These are phyloP conservation scores for Medicago truncatula DNA, from an alignment of 306 rosid genomes.

Conservation along the genomic window DNA sequence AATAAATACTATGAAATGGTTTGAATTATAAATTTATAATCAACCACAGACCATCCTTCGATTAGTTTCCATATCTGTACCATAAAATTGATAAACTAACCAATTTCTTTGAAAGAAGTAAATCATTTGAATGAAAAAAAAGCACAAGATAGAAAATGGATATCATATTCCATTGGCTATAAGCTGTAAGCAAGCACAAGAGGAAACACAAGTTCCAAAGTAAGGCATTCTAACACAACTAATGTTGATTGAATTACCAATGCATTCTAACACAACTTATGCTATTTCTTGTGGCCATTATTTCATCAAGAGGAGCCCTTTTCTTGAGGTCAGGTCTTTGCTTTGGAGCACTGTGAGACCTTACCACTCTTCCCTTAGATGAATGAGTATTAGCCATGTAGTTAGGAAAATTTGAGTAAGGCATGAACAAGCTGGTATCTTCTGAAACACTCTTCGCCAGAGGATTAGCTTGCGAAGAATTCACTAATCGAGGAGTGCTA, in stretches of 20 bases:
- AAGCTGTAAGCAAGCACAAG: conserved; percentile 25
- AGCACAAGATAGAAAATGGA: conserved; percentile 35
- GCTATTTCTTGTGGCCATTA: conserved; percentile 78
- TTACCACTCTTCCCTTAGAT: conserved; percentile 65
- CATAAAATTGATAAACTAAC: conserved; percentile 21
- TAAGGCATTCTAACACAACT: neutral
- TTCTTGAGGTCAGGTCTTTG: conserved; percentile 77
- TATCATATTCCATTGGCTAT: conserved; percentile 46
- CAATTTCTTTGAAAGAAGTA: conserved; percentile 20
- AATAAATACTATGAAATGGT: neutral
- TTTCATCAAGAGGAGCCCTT: conserved; percentile 63
- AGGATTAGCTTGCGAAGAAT: conserved; percentile 50
- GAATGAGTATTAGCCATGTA: conserved; percentile 88
- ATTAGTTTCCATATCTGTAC: neutral
- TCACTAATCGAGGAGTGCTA: conserved; percentile 73
- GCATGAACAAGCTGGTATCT: conserved; percentile 43
- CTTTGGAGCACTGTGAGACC: conserved; percentile 91
- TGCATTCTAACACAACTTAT: conserved; percentile 68
- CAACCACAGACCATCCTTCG: neutral
- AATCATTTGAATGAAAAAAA: conserved; percentile 13
- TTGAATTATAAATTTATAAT: neutral
- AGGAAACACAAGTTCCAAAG: conserved; percentile 31
- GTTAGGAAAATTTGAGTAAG: conserved; percentile 61
- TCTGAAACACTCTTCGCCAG: conserved; percentile 71
- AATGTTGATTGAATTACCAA: conserved; percentile 39